phyloP scores from a whole-genome alignment of 164 flowering plant species.

The Vitis labrusca region DNA sequence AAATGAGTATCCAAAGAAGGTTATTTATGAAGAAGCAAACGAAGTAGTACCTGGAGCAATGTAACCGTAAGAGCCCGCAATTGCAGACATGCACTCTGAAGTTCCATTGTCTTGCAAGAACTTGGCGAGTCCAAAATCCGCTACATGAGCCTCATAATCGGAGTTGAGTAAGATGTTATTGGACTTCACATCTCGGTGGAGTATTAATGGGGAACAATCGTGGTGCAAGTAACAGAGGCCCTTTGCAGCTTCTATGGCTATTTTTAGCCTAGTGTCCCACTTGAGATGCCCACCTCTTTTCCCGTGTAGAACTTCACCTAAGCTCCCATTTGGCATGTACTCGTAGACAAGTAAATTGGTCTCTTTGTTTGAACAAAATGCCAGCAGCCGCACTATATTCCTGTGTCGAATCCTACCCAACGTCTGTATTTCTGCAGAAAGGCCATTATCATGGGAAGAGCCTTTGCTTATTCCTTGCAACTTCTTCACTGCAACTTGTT shows the following conservation, averaged over 20 bases:
- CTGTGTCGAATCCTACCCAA: slow-evolving; percentile 69
- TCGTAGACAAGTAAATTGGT: slow-evolving; percentile 73
- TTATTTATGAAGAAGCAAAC: neutral
- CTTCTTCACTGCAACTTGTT: slow-evolving; percentile 66
- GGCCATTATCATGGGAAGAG: slow-evolving; percentile 66
- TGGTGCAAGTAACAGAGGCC: slow-evolving; percentile 81
- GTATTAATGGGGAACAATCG: slow-evolving; percentile 68
- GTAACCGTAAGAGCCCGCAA: slow-evolving; percentile 87
- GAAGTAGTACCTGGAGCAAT: slow-evolving; percentile 70
- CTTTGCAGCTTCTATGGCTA: slow-evolving; percentile 71
- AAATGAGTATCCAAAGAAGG: neutral
- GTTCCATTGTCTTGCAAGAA: slow-evolving; percentile 61
- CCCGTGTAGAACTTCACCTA: slow-evolving; percentile 75
- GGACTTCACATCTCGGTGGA: slow-evolving; percentile 80
- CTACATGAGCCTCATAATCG: slow-evolving; percentile 74
- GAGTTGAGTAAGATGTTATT: slow-evolving; percentile 70
- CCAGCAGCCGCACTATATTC: slow-evolving; percentile 62
- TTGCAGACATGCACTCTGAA: slow-evolving; percentile 79
- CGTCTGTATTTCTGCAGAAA: slow-evolving; percentile 65
- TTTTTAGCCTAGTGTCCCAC: slow-evolving; percentile 65
- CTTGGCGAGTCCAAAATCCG: slow-evolving; percentile 83
- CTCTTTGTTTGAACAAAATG: slow-evolving; percentile 60
- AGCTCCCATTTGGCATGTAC: slow-evolving; percentile 82
- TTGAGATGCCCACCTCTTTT: slow-evolving; percentile 52
- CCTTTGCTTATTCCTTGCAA: slow-evolving; percentile 53